Evolutionary conservation across 1,284 basidiomycete genomes (phyloP).

Genomic region (Exobasidium cylindrosporum): DNA sequence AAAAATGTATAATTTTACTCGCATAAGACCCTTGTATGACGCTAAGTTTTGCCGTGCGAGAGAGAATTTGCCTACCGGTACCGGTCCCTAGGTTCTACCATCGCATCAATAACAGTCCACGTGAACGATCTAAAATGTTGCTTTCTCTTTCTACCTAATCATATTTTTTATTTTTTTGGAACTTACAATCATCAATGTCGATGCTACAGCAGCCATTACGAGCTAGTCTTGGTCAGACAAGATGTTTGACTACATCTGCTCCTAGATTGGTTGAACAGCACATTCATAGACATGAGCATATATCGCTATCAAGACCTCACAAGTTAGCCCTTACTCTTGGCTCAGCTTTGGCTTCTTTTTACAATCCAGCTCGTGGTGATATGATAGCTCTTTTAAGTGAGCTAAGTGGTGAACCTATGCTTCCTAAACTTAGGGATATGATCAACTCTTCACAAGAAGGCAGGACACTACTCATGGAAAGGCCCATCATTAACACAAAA

Average conservation of each 20-base stretch:
- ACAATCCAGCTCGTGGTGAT: constrained; percentile 82
- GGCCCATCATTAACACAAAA: constrained; percentile 74
- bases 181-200: background rate
- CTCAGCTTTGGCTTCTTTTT: constrained; percentile 76
- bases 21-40: no score
- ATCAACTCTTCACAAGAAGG: constrained; percentile 70
- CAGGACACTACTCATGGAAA: constrained; percentile 70
- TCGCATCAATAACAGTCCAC: no score
- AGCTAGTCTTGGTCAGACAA: background rate
- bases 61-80: no score
- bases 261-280: background rate
- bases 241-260: background rate
- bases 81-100: no score
- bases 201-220: no score
- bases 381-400: constrained; percentile 87
- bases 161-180: no score
- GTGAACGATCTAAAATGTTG: no score
- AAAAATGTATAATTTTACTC: no score
- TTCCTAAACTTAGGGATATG: constrained; percentile 73
- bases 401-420: constrained; percentile 76
- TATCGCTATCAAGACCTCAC: constrained; percentile 15
- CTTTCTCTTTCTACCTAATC: no score
- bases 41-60: no score
- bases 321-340: constrained; percentile 72
- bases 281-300: constrained; percentile 12